These are phyloP conservation scores for Globisporangium megalacanthum DNA, from an alignment of 352 stramenopile genomes.

Conservation along the genomic window DNA sequence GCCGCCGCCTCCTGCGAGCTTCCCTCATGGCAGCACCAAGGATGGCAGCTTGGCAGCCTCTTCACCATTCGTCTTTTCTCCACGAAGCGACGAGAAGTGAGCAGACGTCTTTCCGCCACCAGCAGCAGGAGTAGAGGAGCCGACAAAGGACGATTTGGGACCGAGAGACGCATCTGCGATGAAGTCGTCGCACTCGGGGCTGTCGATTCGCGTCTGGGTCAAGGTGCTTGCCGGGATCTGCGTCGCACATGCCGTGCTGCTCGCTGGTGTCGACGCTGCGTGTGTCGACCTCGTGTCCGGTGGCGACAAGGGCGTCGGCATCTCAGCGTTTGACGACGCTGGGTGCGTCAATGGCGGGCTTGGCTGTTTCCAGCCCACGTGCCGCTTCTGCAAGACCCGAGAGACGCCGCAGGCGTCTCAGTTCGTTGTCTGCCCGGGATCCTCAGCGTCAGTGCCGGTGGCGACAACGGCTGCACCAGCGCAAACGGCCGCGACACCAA, in stretches of 20 bases:
- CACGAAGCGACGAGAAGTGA: not conserved
- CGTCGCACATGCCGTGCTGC: not conserved
- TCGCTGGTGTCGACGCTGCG: constrained; percentile 1
- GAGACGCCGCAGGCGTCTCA: constrained; percentile 12
- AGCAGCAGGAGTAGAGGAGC: not conserved
- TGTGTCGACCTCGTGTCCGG: constrained; percentile 1
- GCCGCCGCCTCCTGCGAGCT: not conserved
- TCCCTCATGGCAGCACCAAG: not conserved
- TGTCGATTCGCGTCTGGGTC: constrained; percentile 4
- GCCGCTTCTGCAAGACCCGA: constrained; percentile 31
- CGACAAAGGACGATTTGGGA: not conserved
- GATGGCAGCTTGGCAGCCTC: not conserved
- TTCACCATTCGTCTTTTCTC: constrained; percentile 6
- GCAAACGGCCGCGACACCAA: no score
- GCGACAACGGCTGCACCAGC: not conserved
- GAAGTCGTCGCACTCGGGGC: constrained; percentile 4
- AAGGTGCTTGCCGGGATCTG: constrained; percentile 8
- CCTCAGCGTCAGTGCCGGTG: no score
- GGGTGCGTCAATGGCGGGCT: constrained; percentile 6
- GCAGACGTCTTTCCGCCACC: not conserved
- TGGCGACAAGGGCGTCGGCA: constrained; percentile 3
- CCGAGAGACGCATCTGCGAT: not conserved
- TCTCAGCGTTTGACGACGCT: not conserved
- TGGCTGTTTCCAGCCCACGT: constrained; percentile 11
- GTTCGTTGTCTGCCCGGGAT: not conserved